Conservation (phyloP, 257 asterid species). For the Osmanthus fragrans region DNA sequence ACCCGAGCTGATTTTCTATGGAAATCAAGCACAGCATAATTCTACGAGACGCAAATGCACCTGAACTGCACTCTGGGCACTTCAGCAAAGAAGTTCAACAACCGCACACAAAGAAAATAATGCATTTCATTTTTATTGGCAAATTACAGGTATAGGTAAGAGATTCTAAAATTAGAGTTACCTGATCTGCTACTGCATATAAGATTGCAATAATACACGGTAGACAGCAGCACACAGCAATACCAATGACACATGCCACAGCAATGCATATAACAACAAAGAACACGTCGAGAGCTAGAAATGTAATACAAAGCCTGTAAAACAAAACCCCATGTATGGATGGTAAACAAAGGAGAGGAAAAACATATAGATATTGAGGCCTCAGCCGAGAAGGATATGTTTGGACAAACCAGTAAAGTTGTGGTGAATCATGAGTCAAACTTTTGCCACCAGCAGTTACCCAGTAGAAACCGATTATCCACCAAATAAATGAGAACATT, state of each 20-base stretch:
- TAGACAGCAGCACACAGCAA: constrained; percentile 98
- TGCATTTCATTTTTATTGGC: not conserved
- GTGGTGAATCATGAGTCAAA: constrained; percentile 78
- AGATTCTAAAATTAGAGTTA: constrained; percentile 21
- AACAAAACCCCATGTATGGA: constrained; percentile 13
- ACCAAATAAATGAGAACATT: constrained; percentile 98
- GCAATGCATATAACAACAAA: constrained; percentile 93
- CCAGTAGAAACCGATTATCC: constrained; percentile 98
- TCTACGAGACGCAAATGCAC: not conserved
- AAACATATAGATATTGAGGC: constrained; percentile 8
- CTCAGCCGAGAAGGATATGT: constrained; percentile 12
- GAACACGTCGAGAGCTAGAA: constrained; percentile 96
- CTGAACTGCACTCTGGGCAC: not conserved
- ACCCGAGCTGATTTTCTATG: not conserved
- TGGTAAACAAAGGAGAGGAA: not conserved
- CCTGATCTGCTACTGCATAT: constrained; percentile 98
- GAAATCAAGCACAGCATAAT: not conserved
- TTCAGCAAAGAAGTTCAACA: not conserved
- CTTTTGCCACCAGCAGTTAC: constrained; percentile 75
- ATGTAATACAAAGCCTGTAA: constrained; percentile 93
- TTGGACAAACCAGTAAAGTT: constrained; percentile 79
- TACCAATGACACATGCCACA: constrained; percentile 90
- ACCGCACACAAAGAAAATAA: not conserved
- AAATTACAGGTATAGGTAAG: not conserved
- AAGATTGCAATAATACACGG: constrained; percentile 94